Evolutionary conservation across 305 asterid genomes (phyloP).

Genomic region (Fraxinus baroniana): DNA sequence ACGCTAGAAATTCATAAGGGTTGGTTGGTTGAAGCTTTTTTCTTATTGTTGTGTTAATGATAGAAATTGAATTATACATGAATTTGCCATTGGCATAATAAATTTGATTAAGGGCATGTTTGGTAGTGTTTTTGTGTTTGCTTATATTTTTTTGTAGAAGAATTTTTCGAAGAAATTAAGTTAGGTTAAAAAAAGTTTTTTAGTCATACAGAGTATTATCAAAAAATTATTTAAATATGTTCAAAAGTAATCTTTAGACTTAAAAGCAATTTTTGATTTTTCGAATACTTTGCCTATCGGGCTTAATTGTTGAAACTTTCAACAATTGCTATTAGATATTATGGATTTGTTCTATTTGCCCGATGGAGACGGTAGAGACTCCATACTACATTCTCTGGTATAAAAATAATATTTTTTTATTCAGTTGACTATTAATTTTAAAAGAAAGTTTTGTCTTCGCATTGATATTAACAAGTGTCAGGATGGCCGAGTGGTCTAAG

Average conservation of each 20-base stretch:
- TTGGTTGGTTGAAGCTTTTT: not conserved
- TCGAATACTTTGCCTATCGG: no score
- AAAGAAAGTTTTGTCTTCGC: no score
- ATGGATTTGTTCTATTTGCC: not conserved
- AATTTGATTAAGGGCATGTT: not conserved
- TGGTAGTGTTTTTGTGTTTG: not conserved
- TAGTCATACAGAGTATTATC: no score
- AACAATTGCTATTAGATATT: not conserved
- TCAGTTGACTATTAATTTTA: no score
- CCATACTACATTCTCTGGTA: not conserved
- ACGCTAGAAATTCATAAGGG: not conserved
- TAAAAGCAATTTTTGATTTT: no score
- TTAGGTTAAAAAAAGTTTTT: no score
- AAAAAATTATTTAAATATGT: no score
- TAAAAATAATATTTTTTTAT: no score
- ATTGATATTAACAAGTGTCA: slow-evolving; percentile 26
- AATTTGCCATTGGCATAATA: not conserved
- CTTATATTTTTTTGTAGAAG: no score
- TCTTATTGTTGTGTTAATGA: not conserved
- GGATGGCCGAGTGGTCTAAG: slow-evolving; percentile 89
- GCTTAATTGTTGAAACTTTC: not conserved
- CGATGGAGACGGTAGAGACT: not conserved
- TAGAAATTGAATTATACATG: not conserved
- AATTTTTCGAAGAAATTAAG: not conserved
- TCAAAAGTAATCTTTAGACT: no score